Base-by-base conservation (phyloP, 2,329 filamentous ascomycete genomes). In the Apiospora sp. region DNA sequence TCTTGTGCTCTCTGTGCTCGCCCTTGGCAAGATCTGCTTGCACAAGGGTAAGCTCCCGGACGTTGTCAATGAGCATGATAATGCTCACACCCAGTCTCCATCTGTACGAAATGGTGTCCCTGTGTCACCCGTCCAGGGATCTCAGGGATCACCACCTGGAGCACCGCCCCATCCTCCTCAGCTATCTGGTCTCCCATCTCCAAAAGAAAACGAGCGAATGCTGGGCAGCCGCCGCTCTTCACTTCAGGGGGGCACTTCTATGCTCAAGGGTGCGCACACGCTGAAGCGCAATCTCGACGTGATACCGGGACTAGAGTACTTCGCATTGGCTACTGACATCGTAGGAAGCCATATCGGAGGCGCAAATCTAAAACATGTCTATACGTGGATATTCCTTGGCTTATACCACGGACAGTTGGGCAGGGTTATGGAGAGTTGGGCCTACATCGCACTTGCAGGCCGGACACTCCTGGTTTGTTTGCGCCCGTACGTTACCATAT, bases 301-400 rank as follows among this genome's bases (percentile, higher is more conserved):
- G 8, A 93, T 98, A 74, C 96, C 96, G 0, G 96, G 96, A 0
- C 85, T 98, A 72, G 93, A 95, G 43, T 98, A 98, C 80, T 98
- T 95, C 80, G 93, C 93, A 0, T 92, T 93, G 74, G 96, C 95
- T 2, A 92, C 92, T 0, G 93, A 96, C 74, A 98, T 98, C 49
- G 85, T 98, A 22, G 95, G 95, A 6, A 93, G 93, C 73, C 91
- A 96, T 69, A 87, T 91, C 48, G 95, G 93, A 16, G 93, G 93
- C 0, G 93, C 92, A 74, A 93, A 93, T 61, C 86, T 98, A 73
- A 92, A 93, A 75, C 93, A 96, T 79, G 94, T 97, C 5, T 95
- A 98, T 81, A 94, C 93, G 10, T 91, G 92, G 77, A 90, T 98
- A 34, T 87, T 98, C 67, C 94, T 94, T 22, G 94, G 94, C 3